Evolutionary conservation across 768 basidiomycete genomes (phyloP), one percentile per base, ranked within the genome.

Genomic region (Suillus spraguei): DNA sequence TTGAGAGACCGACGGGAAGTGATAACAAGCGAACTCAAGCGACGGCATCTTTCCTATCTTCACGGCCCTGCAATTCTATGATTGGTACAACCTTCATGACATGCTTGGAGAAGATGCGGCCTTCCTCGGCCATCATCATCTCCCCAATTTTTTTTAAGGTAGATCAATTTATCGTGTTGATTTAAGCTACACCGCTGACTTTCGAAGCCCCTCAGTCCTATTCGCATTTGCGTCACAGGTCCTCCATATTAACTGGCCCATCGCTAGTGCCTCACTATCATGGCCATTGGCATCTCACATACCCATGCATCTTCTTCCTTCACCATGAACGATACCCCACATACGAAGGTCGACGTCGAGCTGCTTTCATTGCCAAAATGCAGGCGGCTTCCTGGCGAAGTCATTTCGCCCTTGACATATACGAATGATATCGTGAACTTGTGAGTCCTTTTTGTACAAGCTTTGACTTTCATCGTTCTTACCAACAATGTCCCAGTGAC

Each of bases 321-420:
- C 46, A 60, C 36, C 63, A 77, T 76, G 71, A 62, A 66, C 24
- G 59, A 72, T 35, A 60, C 63, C 60, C 63, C 64, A 17, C 47
- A 78, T 67, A 81, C 77, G 72, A 82, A 85, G 65, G 81, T 85
- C 50, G 78, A 85, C 69, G 77, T 78, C 52, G 70, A 76, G 56
- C 77, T 84, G 20, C 71, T 83, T 63, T 75, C 78, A 58, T 72
- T 77, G 62, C 74, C 77, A 32, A 72, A 72, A 56, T 76, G 76
- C 52, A 76, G 80, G 61, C 81, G 86, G n/a, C 76, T 75, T 35
- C 69, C 74, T 14, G 85, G 85, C 42, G 79, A 81, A 10, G 69
- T 84, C n/a, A 81, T 85, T 9, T 88, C 87, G 56, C 89, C 88
- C 1, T 76, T 87, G 60, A 71, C 77, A 9, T 83, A 83, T 67